A percentile compares a stretch with the other conserved stretches of the same genome.
Evolutionary conservation across 352 stramenopile genomes (phyloP).

Genomic region (Globisporangium mamillatum): DNA sequence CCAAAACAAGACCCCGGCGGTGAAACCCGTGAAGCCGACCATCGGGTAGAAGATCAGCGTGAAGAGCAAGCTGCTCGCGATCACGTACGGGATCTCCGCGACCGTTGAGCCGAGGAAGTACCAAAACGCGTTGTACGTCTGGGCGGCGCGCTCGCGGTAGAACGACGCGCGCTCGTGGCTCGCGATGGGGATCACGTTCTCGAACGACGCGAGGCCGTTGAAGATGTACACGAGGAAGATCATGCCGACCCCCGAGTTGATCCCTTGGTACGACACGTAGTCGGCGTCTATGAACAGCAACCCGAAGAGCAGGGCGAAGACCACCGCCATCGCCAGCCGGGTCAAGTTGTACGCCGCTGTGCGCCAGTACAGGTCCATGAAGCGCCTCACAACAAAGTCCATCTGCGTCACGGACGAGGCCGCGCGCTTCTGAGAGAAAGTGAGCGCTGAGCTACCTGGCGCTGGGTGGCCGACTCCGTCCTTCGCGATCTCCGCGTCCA

Average conservation of each 20-base stretch:
- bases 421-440: constrained; percentile 8
- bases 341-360: constrained; percentile 86
- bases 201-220: constrained; percentile 3
- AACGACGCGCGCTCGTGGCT: constrained; percentile 29
- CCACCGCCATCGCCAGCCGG: constrained; percentile 40
- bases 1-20: constrained; percentile 49
- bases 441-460: not conserved
- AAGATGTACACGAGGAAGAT: constrained; percentile 2
- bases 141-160: constrained; percentile 70
- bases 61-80: constrained; percentile 29
- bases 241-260: constrained; percentile 63
- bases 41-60: constrained; percentile 64
- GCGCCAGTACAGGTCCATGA: constrained; percentile 80
- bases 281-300: constrained; percentile 41
- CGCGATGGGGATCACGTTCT: not conserved
- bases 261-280: constrained; percentile 47
- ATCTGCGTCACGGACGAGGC: constrained; percentile 3
- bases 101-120: constrained; percentile 64
- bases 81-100: constrained; percentile 36
- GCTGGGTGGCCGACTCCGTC: not conserved
- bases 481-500: not conserved
- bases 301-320: constrained; percentile 34
- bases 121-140: constrained; percentile 62
- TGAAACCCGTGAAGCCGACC: constrained; percentile 27
- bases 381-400: constrained; percentile 7